Base-by-base conservation (phyloP, 352 stramenopile species). In the Globisporangium recalcitrans region DNA sequence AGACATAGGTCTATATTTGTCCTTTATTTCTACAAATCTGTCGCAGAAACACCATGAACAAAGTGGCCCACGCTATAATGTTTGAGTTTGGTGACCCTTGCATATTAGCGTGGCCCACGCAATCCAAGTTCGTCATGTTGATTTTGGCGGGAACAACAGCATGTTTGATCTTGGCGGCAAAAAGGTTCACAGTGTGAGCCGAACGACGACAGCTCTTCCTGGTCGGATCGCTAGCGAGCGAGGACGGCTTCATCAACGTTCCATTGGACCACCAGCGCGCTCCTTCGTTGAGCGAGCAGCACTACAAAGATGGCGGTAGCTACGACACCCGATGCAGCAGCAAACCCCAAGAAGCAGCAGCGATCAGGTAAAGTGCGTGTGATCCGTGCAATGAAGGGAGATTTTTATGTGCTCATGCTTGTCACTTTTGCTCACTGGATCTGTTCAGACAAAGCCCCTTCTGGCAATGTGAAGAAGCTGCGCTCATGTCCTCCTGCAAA, bases 331-430 rank as follows among this genome's bases (percentile, higher is more conserved):
- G 49, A 64, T 38, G 52, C 51, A 21, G 51, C 38, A 31, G 19
- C 24, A 32, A 46, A 51, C 4, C 59, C 59, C 3, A 65, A 65
- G 40, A 65, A 65, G 29, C 59, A 65, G 38, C 60, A 65, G 38
- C 59, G 59, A 14, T 22, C 24, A 38, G 59, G 59, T 65, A 47
- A 34, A 38, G 48, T 11, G 40, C 19, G 27, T 47, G 40, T 24
- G 40, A 5, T 3, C 34, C 4, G 14, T 32, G 24, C 47, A 52
- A 29, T 21, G 11, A 22, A 3, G 44, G 19, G 16, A 8, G 19
- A 22, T 31, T 2, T 31, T 31, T 31, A 5, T 1, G 5, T 19
- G 22, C 44, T 51, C 21, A 29, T 26, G 19, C 1, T 26, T 49
- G 8, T 26, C 22, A 52, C 1, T n/a, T 14, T 32, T 19, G 11